These are phyloP conservation scores for Torrubiella hemipterigena DNA, from an alignment of 2,329 filamentous ascomycete genomes.

Conservation along the genomic window DNA sequence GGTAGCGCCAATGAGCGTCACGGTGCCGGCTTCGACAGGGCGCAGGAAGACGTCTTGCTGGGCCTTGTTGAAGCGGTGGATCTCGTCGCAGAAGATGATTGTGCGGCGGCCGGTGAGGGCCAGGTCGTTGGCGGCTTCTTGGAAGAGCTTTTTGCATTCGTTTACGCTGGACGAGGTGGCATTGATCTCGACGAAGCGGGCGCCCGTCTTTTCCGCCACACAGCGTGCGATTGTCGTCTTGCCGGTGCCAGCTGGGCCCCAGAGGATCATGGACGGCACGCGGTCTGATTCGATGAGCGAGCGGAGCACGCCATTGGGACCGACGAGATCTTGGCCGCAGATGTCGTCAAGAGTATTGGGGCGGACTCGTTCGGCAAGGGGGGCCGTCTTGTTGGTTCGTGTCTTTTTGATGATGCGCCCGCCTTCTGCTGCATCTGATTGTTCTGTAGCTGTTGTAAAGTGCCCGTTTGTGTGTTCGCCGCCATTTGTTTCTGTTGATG, in stretches of 20 bases:
- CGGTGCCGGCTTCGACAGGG: slow-evolving; percentile 79
- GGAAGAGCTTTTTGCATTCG: slow-evolving; percentile 87
- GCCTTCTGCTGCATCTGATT: slow-evolving; percentile 4
- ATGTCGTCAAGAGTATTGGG: slow-evolving; percentile 76
- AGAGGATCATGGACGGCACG: slow-evolving; percentile 91
- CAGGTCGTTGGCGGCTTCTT: slow-evolving; percentile 70
- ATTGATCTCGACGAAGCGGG: slow-evolving; percentile 90
- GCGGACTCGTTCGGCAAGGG: slow-evolving; percentile 88
- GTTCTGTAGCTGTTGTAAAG: neutral
- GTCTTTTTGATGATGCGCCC: slow-evolving; percentile 43
- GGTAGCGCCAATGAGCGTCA: slow-evolving; percentile 88
- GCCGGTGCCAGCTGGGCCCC: slow-evolving; percentile 71
- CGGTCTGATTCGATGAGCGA: slow-evolving; percentile 75
- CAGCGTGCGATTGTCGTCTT: slow-evolving; percentile 90
- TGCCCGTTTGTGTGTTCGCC: slow-evolving; percentile 4
- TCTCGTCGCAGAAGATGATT: slow-evolving; percentile 96
- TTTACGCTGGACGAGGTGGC: slow-evolving; percentile 78
- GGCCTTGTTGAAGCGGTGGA: slow-evolving; percentile 79
- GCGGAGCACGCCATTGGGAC: slow-evolving; percentile 69
- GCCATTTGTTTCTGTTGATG: slow-evolving; percentile 2
- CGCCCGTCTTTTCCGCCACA: slow-evolving; percentile 70
- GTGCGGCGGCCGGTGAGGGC: slow-evolving; percentile 77
- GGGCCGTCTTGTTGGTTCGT: slow-evolving; percentile 61
- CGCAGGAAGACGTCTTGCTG: slow-evolving; percentile 94
- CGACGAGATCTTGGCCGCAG: slow-evolving; percentile 84